Conservation (phyloP, 768 basidiomycete genomes). For the Leccinum uliginosum region DNA sequence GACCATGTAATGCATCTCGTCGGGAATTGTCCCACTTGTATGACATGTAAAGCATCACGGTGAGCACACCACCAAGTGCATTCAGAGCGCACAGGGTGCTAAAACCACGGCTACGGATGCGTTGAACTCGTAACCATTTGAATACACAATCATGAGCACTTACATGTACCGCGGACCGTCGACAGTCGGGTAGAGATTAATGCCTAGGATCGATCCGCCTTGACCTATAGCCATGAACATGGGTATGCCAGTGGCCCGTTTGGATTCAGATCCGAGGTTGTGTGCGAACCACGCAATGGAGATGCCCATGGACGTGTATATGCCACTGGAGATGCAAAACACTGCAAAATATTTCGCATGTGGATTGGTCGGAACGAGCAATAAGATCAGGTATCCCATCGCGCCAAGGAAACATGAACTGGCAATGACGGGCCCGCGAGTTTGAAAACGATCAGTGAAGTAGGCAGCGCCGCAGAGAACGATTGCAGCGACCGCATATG, state of each 20-base stretch:
- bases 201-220: slow-evolving; percentile 71
- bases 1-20: slow-evolving; percentile 51
- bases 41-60: slow-evolving; percentile 51
- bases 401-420: slow-evolving; percentile 28
- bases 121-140: neutral
- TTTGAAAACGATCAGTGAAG: slow-evolving; percentile 63
- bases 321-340: slow-evolving; percentile 73
- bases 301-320: slow-evolving; percentile 71
- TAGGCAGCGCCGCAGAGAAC: slow-evolving; percentile 58
- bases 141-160: slow-evolving; percentile 15
- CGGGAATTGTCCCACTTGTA: slow-evolving; percentile 58
- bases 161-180: slow-evolving; percentile 67
- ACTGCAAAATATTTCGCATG: slow-evolving; percentile 74
- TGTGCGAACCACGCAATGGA: slow-evolving; percentile 78
- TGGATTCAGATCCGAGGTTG: slow-evolving; percentile 74
- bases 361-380: slow-evolving; percentile 48
- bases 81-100: slow-evolving; percentile 41
- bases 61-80: slow-evolving; percentile 16
- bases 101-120: slow-evolving; percentile 42
- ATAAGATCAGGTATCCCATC: slow-evolving; percentile 56
- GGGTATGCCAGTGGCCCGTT: slow-evolving; percentile 71
- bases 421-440: slow-evolving; percentile 42
- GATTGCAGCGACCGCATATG: slow-evolving; percentile 67
- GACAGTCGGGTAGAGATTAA: slow-evolving; percentile 62
- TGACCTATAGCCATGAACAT: slow-evolving; percentile 81